These are phyloP conservation scores for Hapsidospora chrysogenum DNA, from an alignment of 495 filamentous ascomycete species.

Conservation along the genomic window DNA sequence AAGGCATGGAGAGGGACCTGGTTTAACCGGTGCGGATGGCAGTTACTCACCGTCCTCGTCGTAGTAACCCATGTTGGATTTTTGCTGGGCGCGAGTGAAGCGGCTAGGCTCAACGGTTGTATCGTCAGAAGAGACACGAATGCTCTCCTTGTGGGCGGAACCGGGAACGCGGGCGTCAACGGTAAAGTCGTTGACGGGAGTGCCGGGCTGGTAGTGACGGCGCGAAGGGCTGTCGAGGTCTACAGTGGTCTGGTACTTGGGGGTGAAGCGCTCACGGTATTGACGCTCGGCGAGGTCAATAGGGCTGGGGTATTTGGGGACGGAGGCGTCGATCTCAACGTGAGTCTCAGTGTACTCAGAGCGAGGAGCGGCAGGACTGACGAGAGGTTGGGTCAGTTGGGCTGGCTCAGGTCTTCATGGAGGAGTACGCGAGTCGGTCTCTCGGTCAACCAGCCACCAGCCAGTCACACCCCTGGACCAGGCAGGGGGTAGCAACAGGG, in stretches of 20 bases:
- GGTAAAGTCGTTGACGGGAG: conserved; percentile 14
- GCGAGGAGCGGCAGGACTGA: conserved; percentile 20
- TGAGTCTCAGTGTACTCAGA: conserved; percentile 45
- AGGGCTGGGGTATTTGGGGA: conserved; percentile 32
- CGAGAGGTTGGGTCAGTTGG: neutral
- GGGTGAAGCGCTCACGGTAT: conserved; percentile 64
- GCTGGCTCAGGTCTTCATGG: no score
- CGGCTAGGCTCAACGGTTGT: conserved; percentile 26
- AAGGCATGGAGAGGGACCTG: no score
- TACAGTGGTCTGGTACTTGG: conserved; percentile 35
- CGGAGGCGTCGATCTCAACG: conserved; percentile 37
- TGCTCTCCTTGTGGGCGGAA: conserved; percentile 17
- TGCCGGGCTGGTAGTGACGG: conserved; percentile 10
- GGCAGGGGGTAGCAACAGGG: neutral
- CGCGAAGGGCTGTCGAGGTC: conserved; percentile 9
- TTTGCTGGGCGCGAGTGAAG: conserved; percentile 13
- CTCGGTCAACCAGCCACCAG: neutral
- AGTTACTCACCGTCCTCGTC: conserved; percentile 64
- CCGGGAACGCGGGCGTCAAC: conserved; percentile 21
- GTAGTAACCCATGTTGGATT: conserved; percentile 94
- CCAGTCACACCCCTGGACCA: neutral
- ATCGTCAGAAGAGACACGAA: conserved; percentile 15
- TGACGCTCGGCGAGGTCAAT: conserved; percentile 76
- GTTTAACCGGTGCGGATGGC: no score
- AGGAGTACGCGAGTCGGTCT: no score